phyloP scores from a whole-genome alignment of 257 asterid genomes.

The Ilex aquifolium region DNA sequence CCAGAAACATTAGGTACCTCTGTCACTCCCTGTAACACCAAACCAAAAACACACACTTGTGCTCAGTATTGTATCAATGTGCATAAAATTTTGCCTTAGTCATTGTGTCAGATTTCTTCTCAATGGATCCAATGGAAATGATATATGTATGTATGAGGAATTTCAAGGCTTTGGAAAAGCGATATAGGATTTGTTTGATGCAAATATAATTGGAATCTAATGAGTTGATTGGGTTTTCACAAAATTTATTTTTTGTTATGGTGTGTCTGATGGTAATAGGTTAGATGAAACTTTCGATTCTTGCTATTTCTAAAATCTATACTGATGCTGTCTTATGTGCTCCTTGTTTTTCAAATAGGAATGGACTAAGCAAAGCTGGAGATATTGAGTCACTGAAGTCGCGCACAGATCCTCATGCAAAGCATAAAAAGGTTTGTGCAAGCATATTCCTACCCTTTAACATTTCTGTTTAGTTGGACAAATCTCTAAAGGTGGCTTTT shows the following conservation, averaged over 20 bases:
- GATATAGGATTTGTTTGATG: too few relatives aligned
- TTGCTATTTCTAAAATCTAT: conserved; percentile 9
- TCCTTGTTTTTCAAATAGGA: conserved; percentile 36
- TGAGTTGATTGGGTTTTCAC: too few relatives aligned
- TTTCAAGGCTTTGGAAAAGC: too few relatives aligned
- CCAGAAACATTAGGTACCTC: conserved; percentile 24
- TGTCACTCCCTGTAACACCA: conserved; percentile 13
- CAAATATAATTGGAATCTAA: too few relatives aligned
- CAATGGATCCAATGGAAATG: too few relatives aligned
- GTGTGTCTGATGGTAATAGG: not conserved
- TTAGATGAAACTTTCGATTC: not conserved
- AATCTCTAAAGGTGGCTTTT: too few relatives aligned
- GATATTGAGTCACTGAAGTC: conserved; percentile 32
- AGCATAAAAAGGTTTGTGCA: conserved; percentile 47
- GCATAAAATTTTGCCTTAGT: too few relatives aligned
- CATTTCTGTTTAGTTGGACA: too few relatives aligned
- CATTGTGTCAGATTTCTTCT: too few relatives aligned
- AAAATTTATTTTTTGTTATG: conserved; percentile 2
- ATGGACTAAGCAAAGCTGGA: conserved; percentile 29
- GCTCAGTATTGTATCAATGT: not conserved
- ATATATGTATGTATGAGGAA: too few relatives aligned
- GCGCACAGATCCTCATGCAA: conserved; percentile 49
- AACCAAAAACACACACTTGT: not conserved
- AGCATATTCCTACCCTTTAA: too few relatives aligned
- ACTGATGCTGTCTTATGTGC: conserved; percentile 26